Evolutionary conservation across 768 basidiomycete genomes (phyloP).

Genomic region (Tulasnella sp.): DNA sequence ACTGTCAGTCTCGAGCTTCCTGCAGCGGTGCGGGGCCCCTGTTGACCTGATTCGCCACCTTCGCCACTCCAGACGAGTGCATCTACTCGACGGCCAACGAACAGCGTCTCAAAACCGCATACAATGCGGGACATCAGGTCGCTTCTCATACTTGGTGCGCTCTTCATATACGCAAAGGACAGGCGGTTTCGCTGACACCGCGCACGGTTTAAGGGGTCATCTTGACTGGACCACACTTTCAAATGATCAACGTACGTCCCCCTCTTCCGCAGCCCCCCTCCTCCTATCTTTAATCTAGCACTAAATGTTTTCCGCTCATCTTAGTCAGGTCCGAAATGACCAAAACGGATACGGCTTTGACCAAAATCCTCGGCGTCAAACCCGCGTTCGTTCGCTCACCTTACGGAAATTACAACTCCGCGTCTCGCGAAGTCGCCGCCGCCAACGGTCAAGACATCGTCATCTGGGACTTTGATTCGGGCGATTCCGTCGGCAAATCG

Average conservation of each 20-base stretch:
- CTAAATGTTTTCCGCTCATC: background rate
- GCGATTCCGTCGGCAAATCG: conserved; percentile 26
- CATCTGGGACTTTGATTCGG: conserved; percentile 31
- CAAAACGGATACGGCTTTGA: background rate
- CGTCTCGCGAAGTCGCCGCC: background rate
- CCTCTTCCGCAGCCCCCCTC: background rate
- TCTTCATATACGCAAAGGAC: background rate
- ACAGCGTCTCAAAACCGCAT: background rate
- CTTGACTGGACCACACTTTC: conserved; percentile 1
- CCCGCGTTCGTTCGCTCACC: conserved; percentile 29
- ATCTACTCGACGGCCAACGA: conserved; percentile 13
- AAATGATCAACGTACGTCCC: background rate
- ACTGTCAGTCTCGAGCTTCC: background rate
- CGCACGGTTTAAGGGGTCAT: background rate
- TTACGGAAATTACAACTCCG: conserved; percentile 27
- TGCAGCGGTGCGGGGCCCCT: background rate
- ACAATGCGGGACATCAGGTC: background rate
- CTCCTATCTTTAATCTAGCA: background rate
- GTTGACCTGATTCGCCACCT: background rate
- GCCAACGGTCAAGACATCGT: conserved; percentile 12
- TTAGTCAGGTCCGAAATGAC: background rate
- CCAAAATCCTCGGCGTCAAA: conserved; percentile 25
- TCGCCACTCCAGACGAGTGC: background rate
- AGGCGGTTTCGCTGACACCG: background rate
- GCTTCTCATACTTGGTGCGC: conserved; percentile 8